phyloP scores from a whole-genome alignment of 2,329 filamentous ascomycete species.

The Talaromyces pinophilus region DNA sequence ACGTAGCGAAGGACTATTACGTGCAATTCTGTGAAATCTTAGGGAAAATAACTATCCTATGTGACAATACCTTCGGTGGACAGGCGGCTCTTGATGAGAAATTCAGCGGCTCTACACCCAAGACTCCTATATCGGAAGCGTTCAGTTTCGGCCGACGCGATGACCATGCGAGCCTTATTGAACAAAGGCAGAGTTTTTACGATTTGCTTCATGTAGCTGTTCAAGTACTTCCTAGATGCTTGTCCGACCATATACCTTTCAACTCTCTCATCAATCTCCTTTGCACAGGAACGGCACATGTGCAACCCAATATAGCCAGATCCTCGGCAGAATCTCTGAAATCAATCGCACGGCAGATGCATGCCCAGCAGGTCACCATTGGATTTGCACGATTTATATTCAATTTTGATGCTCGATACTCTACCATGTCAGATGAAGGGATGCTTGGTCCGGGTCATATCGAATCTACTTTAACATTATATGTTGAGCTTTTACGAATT shows the following conservation, averaged over 20 bases:
- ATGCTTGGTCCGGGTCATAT: conserved; percentile 94
- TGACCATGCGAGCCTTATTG: conserved; percentile 69
- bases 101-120: conserved; percentile 81
- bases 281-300: conserved; percentile 94
- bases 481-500: conserved; percentile 89
- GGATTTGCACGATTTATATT: conserved; percentile 98
- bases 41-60: conserved; percentile 93
- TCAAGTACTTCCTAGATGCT: conserved; percentile 89
- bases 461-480: conserved; percentile 86
- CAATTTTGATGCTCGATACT: conserved; percentile 95
- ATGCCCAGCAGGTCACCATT: conserved; percentile 93
- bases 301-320: conserved; percentile 85
- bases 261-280: conserved; percentile 91
- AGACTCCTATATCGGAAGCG: conserved; percentile 91
- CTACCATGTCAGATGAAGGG: conserved; percentile 95
- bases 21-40: conserved; percentile 90
- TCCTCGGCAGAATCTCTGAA: conserved; percentile 93
- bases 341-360: conserved; percentile 87
- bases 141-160: conserved; percentile 88
- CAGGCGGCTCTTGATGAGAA: conserved; percentile 96
- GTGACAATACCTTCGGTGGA: conserved; percentile 94
- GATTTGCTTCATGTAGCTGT: conserved; percentile 94
- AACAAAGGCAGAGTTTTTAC: conserved; percentile 93
- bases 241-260: conserved; percentile 87
- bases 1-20: conserved; percentile 81